Base-by-base conservation (phyloP, 2,329 filamentous ascomycete genomes). In the Hortaea werneckii region DNA sequence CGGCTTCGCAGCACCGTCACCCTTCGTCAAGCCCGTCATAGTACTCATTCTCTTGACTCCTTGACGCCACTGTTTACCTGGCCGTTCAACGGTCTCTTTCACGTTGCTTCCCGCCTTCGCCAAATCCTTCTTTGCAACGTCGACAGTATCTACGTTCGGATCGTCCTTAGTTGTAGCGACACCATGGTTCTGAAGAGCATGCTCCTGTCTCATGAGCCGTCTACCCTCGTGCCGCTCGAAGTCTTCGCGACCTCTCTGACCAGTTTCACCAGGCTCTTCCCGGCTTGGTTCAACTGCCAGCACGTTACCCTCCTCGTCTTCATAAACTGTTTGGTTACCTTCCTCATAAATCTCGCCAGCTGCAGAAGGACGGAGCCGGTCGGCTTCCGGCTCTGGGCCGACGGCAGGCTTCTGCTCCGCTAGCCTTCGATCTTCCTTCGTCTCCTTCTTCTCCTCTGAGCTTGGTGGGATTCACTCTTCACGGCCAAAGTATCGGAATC, bases 261-360 rank as follows among this genome's bases (percentile, higher is more conserved):
- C 47, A 13, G 43, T 43, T 4, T 20, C 4, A 77, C 73, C 56
- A 29, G 67, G 63, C 6, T 58, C 59, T 10, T 53, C 46, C 29
- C 58, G 53, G 13, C 68, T 73, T 37, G 77, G 65, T 52, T 82
- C 74, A 0, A 86, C 78, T 12, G 78, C 78, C 5, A 95, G 63
- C 2, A 95, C 89, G 45, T 95, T 89, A 6, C 90, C 90, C 47
- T 95, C 83, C 51, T 82, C 73, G 56, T 94, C 85, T 65, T 96
- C 90, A 46, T 94, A 79, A 5, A 95, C 70, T 35, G 92, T 76
- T 20, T 94, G 67, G 44, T 82, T 64, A 1, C 89, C 88, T 66
- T 95, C 88, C 52, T 89, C 79, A 54, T 83, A 95, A 0, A 89
- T 76, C 50, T 94, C 80, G 7, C 86, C 63, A 42, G 56, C 65